Conservation (phyloP, 768 basidiomycete species). For the Gloeopeniophorella convolvens region DNA sequence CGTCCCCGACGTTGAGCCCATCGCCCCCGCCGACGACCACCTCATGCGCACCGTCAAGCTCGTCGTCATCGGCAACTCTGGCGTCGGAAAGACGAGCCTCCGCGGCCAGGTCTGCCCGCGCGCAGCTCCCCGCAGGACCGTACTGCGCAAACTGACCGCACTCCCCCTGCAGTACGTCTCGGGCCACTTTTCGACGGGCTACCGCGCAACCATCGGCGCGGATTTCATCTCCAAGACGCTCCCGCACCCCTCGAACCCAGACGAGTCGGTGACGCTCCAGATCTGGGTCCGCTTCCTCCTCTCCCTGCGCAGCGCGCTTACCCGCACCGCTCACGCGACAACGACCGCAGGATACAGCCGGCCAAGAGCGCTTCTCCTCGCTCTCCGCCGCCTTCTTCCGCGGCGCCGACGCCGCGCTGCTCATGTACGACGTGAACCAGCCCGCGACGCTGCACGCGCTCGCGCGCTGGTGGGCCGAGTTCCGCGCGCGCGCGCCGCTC, state of each 20-base stretch:
- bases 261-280: conserved; percentile 58
- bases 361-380: conserved; percentile 83
- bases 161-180: conserved; percentile 54
- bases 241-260: conserved; percentile 48
- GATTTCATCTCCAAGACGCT: conserved; percentile 79
- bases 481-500: conserved; percentile 59
- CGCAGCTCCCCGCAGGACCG: not conserved
- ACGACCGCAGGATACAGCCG: conserved; percentile 65
- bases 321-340: conserved; percentile 7
- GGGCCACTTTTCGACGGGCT: conserved; percentile 66
- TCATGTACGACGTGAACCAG: conserved; percentile 75
- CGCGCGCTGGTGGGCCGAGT: conserved; percentile 74
- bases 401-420: conserved; percentile 73
- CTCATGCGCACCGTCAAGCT: conserved; percentile 71
- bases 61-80: conserved; percentile 74
- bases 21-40: not conserved
- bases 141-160: not conserved
- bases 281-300: conserved; percentile 45
- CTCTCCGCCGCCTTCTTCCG: conserved; percentile 81
- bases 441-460: conserved; percentile 54
- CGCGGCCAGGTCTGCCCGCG: conserved; percentile 54
- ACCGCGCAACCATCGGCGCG: conserved; percentile 83
- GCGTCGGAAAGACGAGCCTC: conserved; percentile 81
- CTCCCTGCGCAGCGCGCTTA: not conserved
- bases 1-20: not conserved